Percentiles rank a stretch among this genome's conserved stretches.
These are phyloP conservation scores for Fusarium drepaniforme DNA, from an alignment of 2,329 filamentous ascomycete genomes.

Conservation along the genomic window DNA sequence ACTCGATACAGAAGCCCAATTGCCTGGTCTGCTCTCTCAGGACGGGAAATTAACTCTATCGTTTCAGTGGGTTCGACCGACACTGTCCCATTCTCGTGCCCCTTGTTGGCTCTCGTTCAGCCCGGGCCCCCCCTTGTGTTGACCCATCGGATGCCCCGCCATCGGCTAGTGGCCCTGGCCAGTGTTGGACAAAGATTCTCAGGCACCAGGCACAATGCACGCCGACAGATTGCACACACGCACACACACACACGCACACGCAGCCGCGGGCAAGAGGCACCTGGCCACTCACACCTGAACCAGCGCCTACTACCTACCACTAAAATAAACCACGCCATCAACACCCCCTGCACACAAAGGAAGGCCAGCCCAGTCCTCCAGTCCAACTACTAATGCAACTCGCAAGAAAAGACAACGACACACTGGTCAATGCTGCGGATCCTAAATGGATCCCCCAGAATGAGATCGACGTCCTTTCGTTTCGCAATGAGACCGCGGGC, in stretches of 20 bases:
- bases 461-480: constrained; percentile 33
- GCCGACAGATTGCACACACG: constrained; percentile 1
- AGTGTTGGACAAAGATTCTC: constrained; percentile 7
- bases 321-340: constrained; percentile 24
- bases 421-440: constrained; percentile 7
- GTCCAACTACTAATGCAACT: neutral
- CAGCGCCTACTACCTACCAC: constrained; percentile 18
- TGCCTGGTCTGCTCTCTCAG: neutral
- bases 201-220: constrained; percentile 15
- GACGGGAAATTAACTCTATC: constrained; percentile 32
- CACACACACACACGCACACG: constrained; percentile 1
- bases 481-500: constrained; percentile 7
- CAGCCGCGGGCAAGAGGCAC: constrained; percentile 3
- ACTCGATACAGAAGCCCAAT: constrained; percentile 2
- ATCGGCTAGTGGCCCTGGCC: constrained; percentile 6
- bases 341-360: neutral
- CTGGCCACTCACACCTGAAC: constrained; percentile 12
- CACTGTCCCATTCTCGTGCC: constrained; percentile 13
- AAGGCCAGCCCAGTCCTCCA: neutral
- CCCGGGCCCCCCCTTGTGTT: constrained; percentile 23
- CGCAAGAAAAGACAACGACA: constrained; percentile 1
- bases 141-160: constrained; percentile 20
- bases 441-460: constrained; percentile 17
- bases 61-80: constrained; percentile 12
- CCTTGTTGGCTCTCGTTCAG: constrained; percentile 12